Evolutionary conservation across 352 stramenopile genomes (phyloP).

Genomic region (Blastocystis sp.): DNA sequence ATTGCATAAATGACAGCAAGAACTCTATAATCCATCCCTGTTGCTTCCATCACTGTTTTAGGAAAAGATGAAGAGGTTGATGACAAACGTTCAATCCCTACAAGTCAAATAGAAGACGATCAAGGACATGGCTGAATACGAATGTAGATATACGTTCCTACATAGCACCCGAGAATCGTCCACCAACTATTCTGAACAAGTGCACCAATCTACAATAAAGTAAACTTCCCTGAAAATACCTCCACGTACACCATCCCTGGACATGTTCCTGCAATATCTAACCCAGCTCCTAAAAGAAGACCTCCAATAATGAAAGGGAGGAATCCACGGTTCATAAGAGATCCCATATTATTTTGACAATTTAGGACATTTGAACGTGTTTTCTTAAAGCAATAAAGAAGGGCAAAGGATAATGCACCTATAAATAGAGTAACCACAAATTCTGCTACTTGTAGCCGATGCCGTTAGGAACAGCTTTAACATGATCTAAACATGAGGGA

Average conservation of each 20-base stretch:
- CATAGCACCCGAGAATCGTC: slow-evolving; percentile 46
- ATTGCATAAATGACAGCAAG: slow-evolving; percentile 29
- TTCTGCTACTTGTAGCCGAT: slow-evolving; percentile 31
- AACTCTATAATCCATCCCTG: not conserved
- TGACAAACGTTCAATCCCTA: slow-evolving; percentile 53
- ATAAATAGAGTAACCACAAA: not conserved
- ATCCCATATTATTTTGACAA: slow-evolving; percentile 43
- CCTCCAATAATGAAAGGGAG: slow-evolving; percentile 67
- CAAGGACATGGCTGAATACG: not conserved
- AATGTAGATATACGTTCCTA: slow-evolving; percentile 58
- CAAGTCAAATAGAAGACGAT: not conserved
- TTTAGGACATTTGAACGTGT: slow-evolving; percentile 59
- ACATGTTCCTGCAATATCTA: slow-evolving; percentile 64
- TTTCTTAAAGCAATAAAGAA: slow-evolving; percentile 58
- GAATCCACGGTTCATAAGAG: slow-evolving; percentile 60
- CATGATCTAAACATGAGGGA: slow-evolving; percentile 67
- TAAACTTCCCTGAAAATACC: not conserved
- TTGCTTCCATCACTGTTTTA: slow-evolving; percentile 44
- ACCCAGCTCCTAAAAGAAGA: slow-evolving; percentile 23
- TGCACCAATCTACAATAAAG: slow-evolving; percentile 21
- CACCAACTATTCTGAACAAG: slow-evolving; percentile 24
- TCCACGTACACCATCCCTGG: slow-evolving; percentile 65
- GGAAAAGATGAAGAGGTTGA: not conserved
- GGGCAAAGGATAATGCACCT: slow-evolving; percentile 60
- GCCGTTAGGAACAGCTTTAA: slow-evolving; percentile 70